A percentile compares a stretch with the other conserved stretches of the same genome.
Conservation (phyloP, 805 yeast species). For the Wickerhamiella alocasiicola region DNA sequence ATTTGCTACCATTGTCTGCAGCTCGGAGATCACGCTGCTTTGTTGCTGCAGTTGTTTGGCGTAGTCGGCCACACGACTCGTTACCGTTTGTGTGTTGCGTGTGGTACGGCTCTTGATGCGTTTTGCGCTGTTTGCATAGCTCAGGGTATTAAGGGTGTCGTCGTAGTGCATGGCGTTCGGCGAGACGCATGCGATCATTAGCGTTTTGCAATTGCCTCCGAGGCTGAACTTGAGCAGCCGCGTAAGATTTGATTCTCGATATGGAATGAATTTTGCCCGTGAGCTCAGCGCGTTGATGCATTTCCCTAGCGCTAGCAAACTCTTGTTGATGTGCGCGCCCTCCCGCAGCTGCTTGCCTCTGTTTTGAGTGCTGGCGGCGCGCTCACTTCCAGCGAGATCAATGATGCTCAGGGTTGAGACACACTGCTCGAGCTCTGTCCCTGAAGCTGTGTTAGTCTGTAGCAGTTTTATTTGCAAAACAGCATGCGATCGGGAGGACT, state of each 20-base stretch:
- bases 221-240: constrained; percentile 75
- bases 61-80: constrained; percentile 75
- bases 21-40: constrained; percentile 55
- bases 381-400: constrained; percentile 89
- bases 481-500: constrained; percentile 89
- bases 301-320: constrained; percentile 79
- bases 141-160: constrained; percentile 81
- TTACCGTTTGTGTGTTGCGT: constrained; percentile 62
- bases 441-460: constrained; percentile 49
- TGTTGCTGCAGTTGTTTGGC: constrained; percentile 76
- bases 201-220: constrained; percentile 90
- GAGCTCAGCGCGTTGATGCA: constrained; percentile 88
- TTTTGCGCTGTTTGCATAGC: constrained; percentile 85
- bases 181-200: constrained; percentile 89
- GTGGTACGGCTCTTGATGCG: constrained; percentile 72
- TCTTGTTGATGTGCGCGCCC: constrained; percentile 88
- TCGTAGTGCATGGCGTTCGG: constrained; percentile 83
- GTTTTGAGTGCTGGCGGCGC: constrained; percentile 83
- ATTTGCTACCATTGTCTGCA: constrained; percentile 29
- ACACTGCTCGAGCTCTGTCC: constrained; percentile 51
- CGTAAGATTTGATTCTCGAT: constrained; percentile 81
- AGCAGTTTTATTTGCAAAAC: constrained; percentile 69
- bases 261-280: constrained; percentile 54
- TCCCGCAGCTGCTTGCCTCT: constrained; percentile 71
- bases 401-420: constrained; percentile 76